Evolutionary conservation across 139 green algal species (phyloP), one percentile per base, ranked within the genome.

Genomic region (Auxenochlorella protothecoides): DNA sequence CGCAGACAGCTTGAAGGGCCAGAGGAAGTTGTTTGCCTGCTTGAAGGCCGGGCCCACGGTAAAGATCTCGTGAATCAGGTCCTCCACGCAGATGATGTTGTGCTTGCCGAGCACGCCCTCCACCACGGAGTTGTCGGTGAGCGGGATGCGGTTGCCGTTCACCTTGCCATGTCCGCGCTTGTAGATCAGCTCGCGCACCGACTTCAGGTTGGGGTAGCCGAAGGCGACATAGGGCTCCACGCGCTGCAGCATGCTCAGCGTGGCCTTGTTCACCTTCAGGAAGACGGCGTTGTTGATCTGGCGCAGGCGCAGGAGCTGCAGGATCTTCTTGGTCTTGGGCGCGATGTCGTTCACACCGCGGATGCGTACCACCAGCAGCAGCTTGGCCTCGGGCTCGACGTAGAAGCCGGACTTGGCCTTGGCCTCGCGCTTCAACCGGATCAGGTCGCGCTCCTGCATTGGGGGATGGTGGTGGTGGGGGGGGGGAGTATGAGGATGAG

Each of bases 241-340:
- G 57, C 85, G 88, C 75, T 88, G 86, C 70, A 99, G 80, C 92
- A 98, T 96, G 82, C 91, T 94, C 55, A 98, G 74, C 14, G 90
- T 97, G 55, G 95, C 92, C 91, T 98, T 98, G 92, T 97, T 99
- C 51, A 97, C 86, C 87, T 84, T 85, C 67, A 99, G 78, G 87
- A 99, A 99, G 52, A 98, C 90, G 68, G 87, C 95, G 78, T 94
- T 98, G 92, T 97, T 92, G 80, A 98, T 97, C 88, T 98, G 95
- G 53, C 90, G 84, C 79, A 99, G 87, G 59, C 95, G 86, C 73
- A 99, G 87, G 79, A 99, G 87, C 89, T 98, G 91, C 80, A 99
- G 70, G 80, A 99, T 97, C 85, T 97, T 99, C 74, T 85, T 86
- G 44, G 90, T 94, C 92, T 97, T 83, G 66, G 94, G 94, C 77